phyloP scores from a whole-genome alignment of 2,329 filamentous ascomycete genomes.

The Colletotrichum acutatum region DNA sequence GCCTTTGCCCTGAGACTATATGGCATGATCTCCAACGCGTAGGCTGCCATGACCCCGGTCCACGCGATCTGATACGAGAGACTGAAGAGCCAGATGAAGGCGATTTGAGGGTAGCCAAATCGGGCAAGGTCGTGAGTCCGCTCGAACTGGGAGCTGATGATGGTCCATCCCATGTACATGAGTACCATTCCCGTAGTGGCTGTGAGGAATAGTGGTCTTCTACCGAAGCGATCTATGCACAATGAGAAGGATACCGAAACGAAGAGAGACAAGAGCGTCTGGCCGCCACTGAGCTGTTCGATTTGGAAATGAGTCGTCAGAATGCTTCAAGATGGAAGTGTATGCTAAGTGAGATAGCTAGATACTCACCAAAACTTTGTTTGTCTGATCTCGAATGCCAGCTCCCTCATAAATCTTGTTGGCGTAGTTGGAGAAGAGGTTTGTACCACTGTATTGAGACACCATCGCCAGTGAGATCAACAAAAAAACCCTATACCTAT shows the following conservation, averaged over 20 bases:
- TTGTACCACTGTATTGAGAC: background rate
- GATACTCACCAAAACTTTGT: background rate
- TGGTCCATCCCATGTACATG: slow-evolving; percentile 8
- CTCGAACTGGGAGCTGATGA: background rate
- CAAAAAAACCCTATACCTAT: background rate
- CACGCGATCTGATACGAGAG: background rate
- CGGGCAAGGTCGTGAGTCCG: background rate
- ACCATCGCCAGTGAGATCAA: background rate
- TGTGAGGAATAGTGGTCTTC: background rate
- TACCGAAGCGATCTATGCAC: background rate
- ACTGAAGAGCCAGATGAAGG: background rate
- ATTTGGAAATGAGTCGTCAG: background rate
- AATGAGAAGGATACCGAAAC: background rate
- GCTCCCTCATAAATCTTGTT: slow-evolving; percentile 1
- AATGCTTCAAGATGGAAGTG: background rate
- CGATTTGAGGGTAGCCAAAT: background rate
- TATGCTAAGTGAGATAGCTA: too few relatives aligned
- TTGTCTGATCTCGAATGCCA: background rate
- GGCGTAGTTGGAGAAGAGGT: background rate
- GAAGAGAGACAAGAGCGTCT: background rate
- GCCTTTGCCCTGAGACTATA: background rate
- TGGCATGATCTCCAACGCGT: background rate
- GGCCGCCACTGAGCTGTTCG: background rate
- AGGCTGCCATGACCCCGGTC: background rate
- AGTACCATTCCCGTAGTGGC: background rate